Evolutionary conservation across 2,329 filamentous ascomycete genomes (phyloP), one percentile per base, ranked within the genome.

Genomic region (Xylariaceae sp.): DNA sequence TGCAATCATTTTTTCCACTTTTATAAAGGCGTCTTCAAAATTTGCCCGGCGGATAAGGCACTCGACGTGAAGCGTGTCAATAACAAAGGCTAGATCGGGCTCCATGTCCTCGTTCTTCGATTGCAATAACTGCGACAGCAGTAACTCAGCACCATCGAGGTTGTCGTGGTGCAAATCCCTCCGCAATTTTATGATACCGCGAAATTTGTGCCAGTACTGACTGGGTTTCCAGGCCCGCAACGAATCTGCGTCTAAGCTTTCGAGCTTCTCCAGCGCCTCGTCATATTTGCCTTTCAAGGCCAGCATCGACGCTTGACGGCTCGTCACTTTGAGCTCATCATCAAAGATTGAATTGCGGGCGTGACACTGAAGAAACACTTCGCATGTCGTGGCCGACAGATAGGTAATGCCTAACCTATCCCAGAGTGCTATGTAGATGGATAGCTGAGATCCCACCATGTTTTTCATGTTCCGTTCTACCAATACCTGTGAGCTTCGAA

Each of bases 401-500:
- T 75, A 73, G 0, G 77, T 67, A 53, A 79, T 71, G 66, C 89
- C 92, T 30, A 95, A 78, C 36, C 92, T 80, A 48, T 86, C 84
- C 79, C 88, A 95, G 1, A 94, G 69, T 0, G 88, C 80, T 29
- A 87, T 85, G 45, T 83, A 80, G 40, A 96, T 77, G 2, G 90
- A 78, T 55, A 91, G 79, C 60, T 92, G 85, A 0, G 86, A 80
- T 0, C 89, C 89, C 61, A 89, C 82, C 70, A 88, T 85, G 63
- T 77, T 83, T 62, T 81, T 81, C 65, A 94, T 80, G 59, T 88
- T 85, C 61, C 87, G 87, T 52, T 86, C 85, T n/a, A 92, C 78
- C 56, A 91, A 87, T 26, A 96, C 74, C 63, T 94, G 88, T 0
- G 88, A 89, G 59, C 89, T 88, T 65, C 91, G 87, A n/a, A 88